These are phyloP conservation scores for Hypomyces perniciosus DNA, from an alignment of 2,329 filamentous ascomycete genomes.

Conservation along the genomic window DNA sequence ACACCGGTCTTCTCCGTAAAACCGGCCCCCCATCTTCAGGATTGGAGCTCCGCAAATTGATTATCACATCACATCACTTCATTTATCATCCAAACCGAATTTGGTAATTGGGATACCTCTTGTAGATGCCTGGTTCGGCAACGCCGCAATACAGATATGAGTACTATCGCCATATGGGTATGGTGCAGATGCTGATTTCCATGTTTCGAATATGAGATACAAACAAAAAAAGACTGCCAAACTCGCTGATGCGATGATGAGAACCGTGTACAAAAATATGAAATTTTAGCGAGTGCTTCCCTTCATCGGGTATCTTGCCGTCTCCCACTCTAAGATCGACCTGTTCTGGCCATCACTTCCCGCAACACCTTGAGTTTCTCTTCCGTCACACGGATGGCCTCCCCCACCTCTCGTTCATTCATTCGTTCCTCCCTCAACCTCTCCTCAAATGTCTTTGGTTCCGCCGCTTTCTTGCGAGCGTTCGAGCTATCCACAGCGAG, in stretches of 20 bases:
- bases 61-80: background rate
- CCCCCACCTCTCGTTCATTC: slow-evolving; percentile 66
- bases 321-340: slow-evolving; percentile 2
- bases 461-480: slow-evolving; percentile 41
- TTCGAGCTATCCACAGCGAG: slow-evolving; percentile 33
- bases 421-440: slow-evolving; percentile 55
- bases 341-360: slow-evolving; percentile 55
- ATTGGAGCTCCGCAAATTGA: no score
- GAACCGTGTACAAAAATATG: slow-evolving; percentile 4
- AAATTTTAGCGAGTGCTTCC: background rate
- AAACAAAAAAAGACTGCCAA: slow-evolving; percentile 1
- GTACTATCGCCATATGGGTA: no score
- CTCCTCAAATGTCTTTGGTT: slow-evolving; percentile 54
- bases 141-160: no score
- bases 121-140: background rate
- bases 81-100: background rate
- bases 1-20: no score
- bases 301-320: background rate
- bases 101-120: background rate
- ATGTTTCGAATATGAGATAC: background rate
- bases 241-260: background rate
- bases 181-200: background rate
- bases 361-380: slow-evolving; percentile 75
- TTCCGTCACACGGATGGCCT: slow-evolving; percentile 81
- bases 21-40: no score